Base-by-base conservation (phyloP, 345 rosid genomes). In the Combretum micranthum region DNA sequence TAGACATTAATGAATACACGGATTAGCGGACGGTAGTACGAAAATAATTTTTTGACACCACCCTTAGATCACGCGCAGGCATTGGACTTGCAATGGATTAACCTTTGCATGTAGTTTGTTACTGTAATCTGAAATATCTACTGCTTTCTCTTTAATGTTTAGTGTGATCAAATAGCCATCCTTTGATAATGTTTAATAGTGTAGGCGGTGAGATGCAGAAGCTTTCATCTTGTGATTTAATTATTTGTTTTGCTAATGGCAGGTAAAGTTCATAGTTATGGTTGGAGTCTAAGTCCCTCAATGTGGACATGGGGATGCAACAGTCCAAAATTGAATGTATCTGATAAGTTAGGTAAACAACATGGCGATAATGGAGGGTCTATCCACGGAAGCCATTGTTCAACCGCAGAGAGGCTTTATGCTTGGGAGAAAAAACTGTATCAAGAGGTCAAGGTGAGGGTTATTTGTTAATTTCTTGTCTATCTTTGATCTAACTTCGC, bases 351-450 rank as follows among this genome's bases (percentile, higher is more conserved):
- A 43, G 72, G 68, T 20, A 69, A 64, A 20, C 70, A 62, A 61
- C 70, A 66, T 20, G 64, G 62, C 17, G 50, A 50, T 0, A 50
- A 10, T 44, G 60, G 44, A 8, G 60, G 61, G 50, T 70, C 70
- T 53, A 20, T n/a, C 19, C 37, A 63, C 16, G 58, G 61, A 8
- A 72, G 96, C 71, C 98, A 92, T 58, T 85, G 84, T 39, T 92
- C 91, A 13, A 88, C 97, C 8, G 80, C 87, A 14, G 98, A 88
- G 63, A 84, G 91, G 56, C 67, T 92, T 10, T 88, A 80, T 68
- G 95, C 97, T 50, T 92, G 98, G 98, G 98, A 88, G 82, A 88
- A 88, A 83, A 92, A 88, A 62, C 82, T 92, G 16, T 88, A 66
- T 75, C 80, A 75, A 64, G 98, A 92, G 56, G 98, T 88, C 63